Conservation (phyloP, 164 flowering plant species). For the Kalanchoe fedtschenkoi region DNA sequence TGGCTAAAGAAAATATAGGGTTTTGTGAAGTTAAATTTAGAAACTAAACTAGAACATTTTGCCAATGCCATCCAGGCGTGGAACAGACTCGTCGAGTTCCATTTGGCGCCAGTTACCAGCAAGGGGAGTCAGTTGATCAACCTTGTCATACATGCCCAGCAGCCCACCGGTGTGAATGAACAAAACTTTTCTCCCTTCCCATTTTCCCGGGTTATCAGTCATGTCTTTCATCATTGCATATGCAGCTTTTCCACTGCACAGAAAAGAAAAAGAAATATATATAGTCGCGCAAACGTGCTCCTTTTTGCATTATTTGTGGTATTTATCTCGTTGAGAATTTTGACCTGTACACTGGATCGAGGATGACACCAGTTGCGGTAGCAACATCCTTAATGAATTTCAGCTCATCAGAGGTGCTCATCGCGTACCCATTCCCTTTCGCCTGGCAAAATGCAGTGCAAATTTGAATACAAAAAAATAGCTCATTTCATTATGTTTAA, state of each 20-base stretch:
- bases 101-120: constrained; percentile 58
- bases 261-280: background rate
- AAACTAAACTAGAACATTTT: constrained; percentile 52
- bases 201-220: constrained; percentile 58
- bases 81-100: constrained; percentile 55
- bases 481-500: background rate
- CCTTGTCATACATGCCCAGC: constrained; percentile 80
- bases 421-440: constrained; percentile 64
- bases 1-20: too few relatives aligned
- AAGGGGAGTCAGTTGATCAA: constrained; percentile 45
- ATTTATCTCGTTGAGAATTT: too few relatives aligned
- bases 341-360: constrained; percentile 5
- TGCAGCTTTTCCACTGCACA: constrained; percentile 84
- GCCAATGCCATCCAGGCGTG: constrained; percentile 64
- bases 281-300: background rate
- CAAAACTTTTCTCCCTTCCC: constrained; percentile 82
- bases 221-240: constrained; percentile 71
- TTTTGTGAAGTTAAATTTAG: too few relatives aligned
- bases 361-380: constrained; percentile 46
- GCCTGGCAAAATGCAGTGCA: constrained; percentile 32
- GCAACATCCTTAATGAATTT: constrained; percentile 75
- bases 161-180: constrained; percentile 97
- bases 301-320: background rate
- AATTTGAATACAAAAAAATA: background rate
- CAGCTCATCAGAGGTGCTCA: constrained; percentile 79